These are phyloP conservation scores for Entrophospora sp. DNA, from an alignment of 192 early-diverging fungal species.

Conservation along the genomic window DNA sequence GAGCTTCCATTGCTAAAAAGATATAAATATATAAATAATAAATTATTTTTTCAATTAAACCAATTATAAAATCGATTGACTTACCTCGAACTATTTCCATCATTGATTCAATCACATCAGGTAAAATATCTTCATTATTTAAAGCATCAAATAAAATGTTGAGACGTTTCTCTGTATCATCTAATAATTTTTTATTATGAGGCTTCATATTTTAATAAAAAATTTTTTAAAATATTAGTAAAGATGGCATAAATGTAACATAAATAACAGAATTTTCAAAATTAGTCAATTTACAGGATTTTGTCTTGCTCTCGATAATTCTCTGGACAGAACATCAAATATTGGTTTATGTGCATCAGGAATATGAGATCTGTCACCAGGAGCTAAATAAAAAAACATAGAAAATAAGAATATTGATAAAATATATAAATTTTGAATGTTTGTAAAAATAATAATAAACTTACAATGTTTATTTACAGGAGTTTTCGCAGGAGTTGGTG, in stretches of 20 bases:
- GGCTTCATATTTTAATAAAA: no score
- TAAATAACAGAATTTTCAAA: no score
- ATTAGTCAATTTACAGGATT: slow-evolving; percentile 37
- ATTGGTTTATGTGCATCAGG: slow-evolving; percentile 62
- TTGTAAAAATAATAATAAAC: slow-evolving; percentile 14
- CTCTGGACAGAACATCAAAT: slow-evolving; percentile 40
- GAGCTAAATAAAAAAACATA: no score
- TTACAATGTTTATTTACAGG: slow-evolving; percentile 50
- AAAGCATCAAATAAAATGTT: slow-evolving; percentile 74
- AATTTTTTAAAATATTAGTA: no score
- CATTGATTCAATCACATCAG: slow-evolving; percentile 53
- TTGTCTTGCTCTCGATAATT: slow-evolving; percentile 41
- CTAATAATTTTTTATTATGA: slow-evolving; percentile 62
- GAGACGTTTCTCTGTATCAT: slow-evolving; percentile 81
- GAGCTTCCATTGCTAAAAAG: slow-evolving; percentile 23
- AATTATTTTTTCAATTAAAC: not conserved
- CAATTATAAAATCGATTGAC: not conserved
- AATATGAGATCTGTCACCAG: slow-evolving; percentile 79
- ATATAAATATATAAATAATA: not conserved
- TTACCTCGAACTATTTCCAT: slow-evolving; percentile 54
- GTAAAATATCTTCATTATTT: slow-evolving; percentile 68
- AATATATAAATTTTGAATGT: no score
- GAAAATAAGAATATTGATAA: no score
- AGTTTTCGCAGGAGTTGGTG: no score
- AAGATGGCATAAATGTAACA: no score